Evolutionary conservation across 495 filamentous ascomycete genomes (phyloP).

Genomic region (Geopyxis carbonaria): DNA sequence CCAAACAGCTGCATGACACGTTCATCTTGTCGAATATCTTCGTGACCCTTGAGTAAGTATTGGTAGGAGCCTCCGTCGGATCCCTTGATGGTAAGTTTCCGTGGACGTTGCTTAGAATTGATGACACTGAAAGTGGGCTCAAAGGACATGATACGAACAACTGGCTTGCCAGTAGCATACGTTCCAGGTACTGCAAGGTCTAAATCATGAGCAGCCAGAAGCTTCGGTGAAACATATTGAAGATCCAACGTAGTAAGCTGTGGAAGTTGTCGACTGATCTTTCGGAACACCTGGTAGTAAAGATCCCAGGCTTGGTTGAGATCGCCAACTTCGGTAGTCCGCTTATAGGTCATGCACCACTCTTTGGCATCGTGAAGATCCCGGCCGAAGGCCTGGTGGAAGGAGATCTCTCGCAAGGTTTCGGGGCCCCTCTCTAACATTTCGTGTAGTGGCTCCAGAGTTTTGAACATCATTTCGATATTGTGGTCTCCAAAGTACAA

Average conservation of each 20-base stretch:
- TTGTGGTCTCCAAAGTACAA: constrained; percentile 87
- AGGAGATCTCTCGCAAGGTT: constrained; percentile 87
- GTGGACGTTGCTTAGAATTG: constrained; percentile 86
- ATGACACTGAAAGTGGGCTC: constrained; percentile 81
- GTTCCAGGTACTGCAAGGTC: constrained; percentile 83
- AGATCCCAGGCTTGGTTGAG: constrained; percentile 97
- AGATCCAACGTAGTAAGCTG: constrained; percentile 85
- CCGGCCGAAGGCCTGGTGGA: constrained; percentile 91
- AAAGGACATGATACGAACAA: constrained; percentile 76
- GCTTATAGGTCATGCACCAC: constrained; percentile 82
- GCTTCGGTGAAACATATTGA: constrained; percentile 84
- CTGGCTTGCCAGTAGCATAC: constrained; percentile 70
- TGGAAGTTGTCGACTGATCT: constrained; percentile 83
- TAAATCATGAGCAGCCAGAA: constrained; percentile 65
- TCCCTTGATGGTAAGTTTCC: constrained; percentile 73
- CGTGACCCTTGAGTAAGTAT: constrained; percentile 85
- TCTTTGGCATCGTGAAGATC: constrained; percentile 87
- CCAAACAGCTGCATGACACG: constrained; percentile 99
- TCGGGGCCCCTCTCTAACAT: constrained; percentile 78
- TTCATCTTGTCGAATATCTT: constrained; percentile 97
- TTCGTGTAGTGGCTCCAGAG: constrained; percentile 76
- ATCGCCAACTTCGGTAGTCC: constrained; percentile 74
- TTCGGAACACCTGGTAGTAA: constrained; percentile 92
- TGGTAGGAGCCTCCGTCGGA: constrained; percentile 75
- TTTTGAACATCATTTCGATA: constrained; percentile 90